Evolutionary conservation across 129 eudicot species (phyloP), one percentile per base, ranked within the genome.

Genomic region (Flaveria robusta): DNA sequence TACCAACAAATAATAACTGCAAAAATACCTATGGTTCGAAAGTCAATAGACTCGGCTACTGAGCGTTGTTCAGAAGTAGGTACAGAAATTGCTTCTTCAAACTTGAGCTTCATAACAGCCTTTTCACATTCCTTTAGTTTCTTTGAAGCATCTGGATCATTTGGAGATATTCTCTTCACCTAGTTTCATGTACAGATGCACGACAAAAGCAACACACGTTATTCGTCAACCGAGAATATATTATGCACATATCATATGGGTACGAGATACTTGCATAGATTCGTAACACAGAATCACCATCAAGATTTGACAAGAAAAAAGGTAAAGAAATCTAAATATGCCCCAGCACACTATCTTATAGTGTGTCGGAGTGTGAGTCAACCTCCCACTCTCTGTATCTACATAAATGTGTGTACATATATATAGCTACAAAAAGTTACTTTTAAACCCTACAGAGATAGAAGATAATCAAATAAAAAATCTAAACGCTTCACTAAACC

Each of bases 91-190:
- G 99, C 99, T 83, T 91, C 97, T 84, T 89, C 99, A 83, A 91
- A 95, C 80, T 95, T 95, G 54, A 91, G 94, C 85, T 95, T 95
- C 96, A 87, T 87, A 70, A 95, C 99, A 73, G 97, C 99, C 67
- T 95, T 95, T 82, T 95, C 99, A 47, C 99, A 95, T 77, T 95
- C 99, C 76, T 88, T 95, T 79, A 95, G 63, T 74, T 95, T 95
- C 86, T 87, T 95, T 18, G 96, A 69, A 45, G 99, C 99, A 74
- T 95, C 99, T 81, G 99, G 99, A 68, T 91, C 99, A 83, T 91
- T 95, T 68, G 99, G 99, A 80, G 75, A 73, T 43, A 95, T 56
- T 81, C 80, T 88, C 86, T 95, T 95, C 62, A 95, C 96, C 99
- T 95, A 43, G 20, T 70, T 72, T 68, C 29, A 60, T 18, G 80